A percentile compares a stretch with the other conserved stretches of the same genome.
phyloP scores from a whole-genome alignment of 1,284 basidiomycete species.

The Heterobasidion irregulare region DNA sequence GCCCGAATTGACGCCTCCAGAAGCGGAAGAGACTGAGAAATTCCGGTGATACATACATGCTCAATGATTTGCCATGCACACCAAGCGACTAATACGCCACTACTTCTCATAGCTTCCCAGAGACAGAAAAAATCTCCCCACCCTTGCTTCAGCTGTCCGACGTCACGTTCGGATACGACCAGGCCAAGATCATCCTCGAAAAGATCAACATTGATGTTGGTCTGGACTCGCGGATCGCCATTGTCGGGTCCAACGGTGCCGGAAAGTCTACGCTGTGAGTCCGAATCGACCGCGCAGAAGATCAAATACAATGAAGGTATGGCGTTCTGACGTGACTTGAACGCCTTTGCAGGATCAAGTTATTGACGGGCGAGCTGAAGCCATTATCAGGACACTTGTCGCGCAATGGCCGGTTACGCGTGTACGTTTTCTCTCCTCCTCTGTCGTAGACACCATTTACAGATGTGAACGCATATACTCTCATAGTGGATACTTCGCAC shows the following conservation, averaged over 20 bases:
- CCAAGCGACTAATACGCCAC: not conserved
- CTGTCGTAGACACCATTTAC: not conserved
- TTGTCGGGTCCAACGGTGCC: conserved; percentile 81
- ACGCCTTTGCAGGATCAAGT: conserved; percentile 69
- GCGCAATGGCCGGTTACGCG: conserved; percentile 84
- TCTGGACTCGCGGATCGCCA: conserved; percentile 82
- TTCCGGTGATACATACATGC: conserved; percentile 52
- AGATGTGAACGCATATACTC: not conserved
- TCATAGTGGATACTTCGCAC: conserved; percentile 84
- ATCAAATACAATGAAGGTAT: not conserved
- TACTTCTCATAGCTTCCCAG: conserved; percentile 61
- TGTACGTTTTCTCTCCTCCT: conserved; percentile 38
- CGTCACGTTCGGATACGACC: conserved; percentile 86
- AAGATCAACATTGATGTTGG: conserved; percentile 87
- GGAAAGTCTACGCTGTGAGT: conserved; percentile 75
- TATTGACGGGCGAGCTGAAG: conserved; percentile 86
- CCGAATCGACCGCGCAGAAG: not conserved
- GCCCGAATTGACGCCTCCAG: conserved; percentile 89
- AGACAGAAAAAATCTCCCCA: conserved; percentile 93
- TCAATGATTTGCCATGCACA: not conserved
- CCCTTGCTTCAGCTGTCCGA: conserved; percentile 93
- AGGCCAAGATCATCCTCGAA: conserved; percentile 76
- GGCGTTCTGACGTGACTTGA: not conserved
- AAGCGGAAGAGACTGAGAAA: conserved; percentile 81
- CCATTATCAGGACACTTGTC: conserved; percentile 80